A percentile compares a stretch with the other conserved stretches of the same genome.
phyloP scores from a whole-genome alignment of 2,329 filamentous ascomycete genomes.

The Blumeriella jaapii region DNA sequence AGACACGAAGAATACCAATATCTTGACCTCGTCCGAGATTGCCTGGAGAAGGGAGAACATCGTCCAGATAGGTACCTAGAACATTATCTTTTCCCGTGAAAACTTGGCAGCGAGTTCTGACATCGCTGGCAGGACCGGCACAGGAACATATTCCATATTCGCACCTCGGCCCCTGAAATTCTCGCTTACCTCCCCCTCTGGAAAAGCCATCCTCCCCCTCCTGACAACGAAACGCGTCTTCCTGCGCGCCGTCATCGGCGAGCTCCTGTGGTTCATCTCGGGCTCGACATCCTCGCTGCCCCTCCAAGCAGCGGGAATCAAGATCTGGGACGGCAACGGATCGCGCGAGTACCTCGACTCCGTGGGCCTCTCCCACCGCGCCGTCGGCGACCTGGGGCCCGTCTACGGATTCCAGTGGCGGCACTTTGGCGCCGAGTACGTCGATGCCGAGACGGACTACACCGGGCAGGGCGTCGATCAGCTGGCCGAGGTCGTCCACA shows the following conservation, averaged over 20 bases:
- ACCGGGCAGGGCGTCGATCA: conserved; percentile 84
- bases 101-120: conserved; percentile 5
- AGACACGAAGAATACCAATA: conserved; percentile 88
- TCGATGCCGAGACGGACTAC: conserved; percentile 71
- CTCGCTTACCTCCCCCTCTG: conserved; percentile 52
- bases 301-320: conserved; percentile 69
- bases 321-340: conserved; percentile 98
- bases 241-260: conserved; percentile 74
- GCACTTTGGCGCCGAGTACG: conserved; percentile 88
- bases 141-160: conserved; percentile 82
- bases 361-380: conserved; percentile 69
- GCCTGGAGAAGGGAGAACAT: conserved; percentile 73
- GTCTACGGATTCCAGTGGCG: conserved; percentile 99
- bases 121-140: conserved; percentile 59
- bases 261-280: conserved; percentile 91
- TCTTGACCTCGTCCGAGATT: conserved; percentile 75
- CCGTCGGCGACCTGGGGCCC: conserved; percentile 80
- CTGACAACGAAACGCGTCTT: conserved; percentile 98
- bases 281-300: conserved; percentile 71
- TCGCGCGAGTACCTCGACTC: conserved; percentile 81
- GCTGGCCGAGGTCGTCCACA: conserved; percentile 78
- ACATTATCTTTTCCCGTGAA: neutral
- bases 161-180: conserved; percentile 82
- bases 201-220: conserved; percentile 65
- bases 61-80: conserved; percentile 64